These are phyloP conservation scores for Intubia oerlemansii DNA, from an alignment of 2,329 filamentous ascomycete genomes.

Conservation along the genomic window DNA sequence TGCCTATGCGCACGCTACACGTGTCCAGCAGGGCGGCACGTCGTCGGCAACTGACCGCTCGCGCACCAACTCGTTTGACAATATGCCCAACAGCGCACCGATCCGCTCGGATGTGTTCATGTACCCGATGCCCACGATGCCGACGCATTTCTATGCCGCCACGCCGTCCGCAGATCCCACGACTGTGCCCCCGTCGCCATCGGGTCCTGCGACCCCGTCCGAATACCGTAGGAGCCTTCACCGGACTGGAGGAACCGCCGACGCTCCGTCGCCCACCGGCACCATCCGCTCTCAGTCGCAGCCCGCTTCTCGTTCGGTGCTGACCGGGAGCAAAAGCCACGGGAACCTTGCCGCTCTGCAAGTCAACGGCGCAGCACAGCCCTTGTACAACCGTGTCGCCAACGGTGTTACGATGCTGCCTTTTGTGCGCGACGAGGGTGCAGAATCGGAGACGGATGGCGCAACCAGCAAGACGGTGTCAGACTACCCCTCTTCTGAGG, in stretches of 20 bases:
- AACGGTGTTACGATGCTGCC: too few relatives aligned
- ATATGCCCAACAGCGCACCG: slow-evolving; percentile 35
- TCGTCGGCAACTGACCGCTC: slow-evolving; percentile 24
- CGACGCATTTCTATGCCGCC: slow-evolving; percentile 22
- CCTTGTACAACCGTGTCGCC: too few relatives aligned
- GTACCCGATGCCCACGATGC: slow-evolving; percentile 21
- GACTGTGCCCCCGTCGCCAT: slow-evolving; percentile 35
- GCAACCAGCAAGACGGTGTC: slow-evolving; percentile 16
- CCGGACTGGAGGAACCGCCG: slow-evolving; percentile 27
- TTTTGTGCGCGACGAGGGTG: slow-evolving; percentile 29
- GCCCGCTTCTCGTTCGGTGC: slow-evolving; percentile 28
- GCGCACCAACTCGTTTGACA: slow-evolving; percentile 42
- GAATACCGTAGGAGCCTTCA: slow-evolving; percentile 38
- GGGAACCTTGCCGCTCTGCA: slow-evolving; percentile 3
- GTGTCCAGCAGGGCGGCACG: slow-evolving; percentile 17
- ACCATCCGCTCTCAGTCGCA: slow-evolving; percentile 46
- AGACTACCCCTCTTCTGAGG: slow-evolving; percentile 23
- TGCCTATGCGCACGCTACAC: slow-evolving; percentile 20
- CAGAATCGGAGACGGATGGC: slow-evolving; percentile 24
- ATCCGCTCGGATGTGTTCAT: slow-evolving; percentile 34
- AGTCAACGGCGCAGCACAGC: too few relatives aligned
- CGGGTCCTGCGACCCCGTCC: slow-evolving; percentile 18
- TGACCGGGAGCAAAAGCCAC: slow-evolving; percentile 12
- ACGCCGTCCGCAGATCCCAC: slow-evolving; percentile 16
- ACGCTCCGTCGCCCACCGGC: slow-evolving; percentile 26